Base-by-base conservation (phyloP, 2,329 filamentous ascomycete genomes). In the Chalara sp. region DNA sequence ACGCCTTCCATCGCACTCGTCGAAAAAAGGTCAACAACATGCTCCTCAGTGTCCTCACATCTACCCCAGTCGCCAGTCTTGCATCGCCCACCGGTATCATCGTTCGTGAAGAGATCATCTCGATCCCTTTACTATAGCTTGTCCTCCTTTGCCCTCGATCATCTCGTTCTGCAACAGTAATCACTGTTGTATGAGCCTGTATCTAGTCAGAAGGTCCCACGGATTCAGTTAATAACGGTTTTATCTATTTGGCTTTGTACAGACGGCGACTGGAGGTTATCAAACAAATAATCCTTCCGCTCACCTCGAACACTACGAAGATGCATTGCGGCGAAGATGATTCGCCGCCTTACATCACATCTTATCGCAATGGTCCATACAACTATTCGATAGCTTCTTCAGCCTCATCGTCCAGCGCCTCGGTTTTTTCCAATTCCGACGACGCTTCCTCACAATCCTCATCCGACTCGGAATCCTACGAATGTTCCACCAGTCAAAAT, bases 391-490 rank as follows among this genome's bases (percentile, higher is more conserved):
- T 89, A 74, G 81, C 84, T 64, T 85, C 85, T 51, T 87, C 86
- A 60, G 81, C 86, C 52, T 89, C 87, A 32, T 86, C 86, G 50
- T 90, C 87, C 21, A 80, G 84, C 52, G 80, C 83, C 50, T 93
- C 88, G 33, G 76, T 89, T 61, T 93, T 89, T 76, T 93, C 89
- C 58, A 76, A 86, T 63, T 79, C 75, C 47, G 84, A 82, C 50
- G 83, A 81, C 21, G 84, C 89, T 70, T 75, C 76, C 55, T 88
- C 86, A 49, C 81, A 86, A 52, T 80, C 79, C 56, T 67, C 70
- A 8, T 13, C 12, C 49, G 63, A 68, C 65, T 70, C 70, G 51
- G 72, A 79, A 59, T 68, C 70, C 45, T 72, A 70, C 66, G 73
- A 76, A 51, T 71, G 67, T 57, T 67, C 58, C 53, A 61, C 65